Evolutionary conservation across 306 rosid species (phyloP).

Genomic region (Prunus fruticosa): DNA sequence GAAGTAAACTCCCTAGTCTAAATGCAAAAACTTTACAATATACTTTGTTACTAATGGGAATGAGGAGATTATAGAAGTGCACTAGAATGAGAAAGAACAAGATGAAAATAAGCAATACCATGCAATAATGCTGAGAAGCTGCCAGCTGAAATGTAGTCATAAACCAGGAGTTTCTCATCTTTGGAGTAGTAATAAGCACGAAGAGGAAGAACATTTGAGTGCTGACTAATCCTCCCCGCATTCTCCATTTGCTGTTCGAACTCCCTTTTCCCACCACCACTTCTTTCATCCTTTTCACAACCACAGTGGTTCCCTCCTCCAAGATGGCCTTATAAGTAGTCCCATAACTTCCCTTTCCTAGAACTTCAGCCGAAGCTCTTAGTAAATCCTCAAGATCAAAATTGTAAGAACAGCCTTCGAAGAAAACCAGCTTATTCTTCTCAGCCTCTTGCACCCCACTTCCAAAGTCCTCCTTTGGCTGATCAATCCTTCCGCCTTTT

Average conservation of each 20-base stretch:
- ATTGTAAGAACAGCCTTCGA: conserved; percentile 52
- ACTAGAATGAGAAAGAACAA: not conserved
- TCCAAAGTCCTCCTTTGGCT: conserved; percentile 62
- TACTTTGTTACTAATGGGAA: not conserved
- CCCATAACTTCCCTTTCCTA: conserved; percentile 81
- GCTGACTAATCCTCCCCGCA: conserved; percentile 53
- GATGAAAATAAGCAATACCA: conserved; percentile 39
- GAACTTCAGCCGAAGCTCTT: conserved; percentile 83
- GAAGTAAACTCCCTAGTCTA: not conserved
- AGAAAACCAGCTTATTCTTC: conserved; percentile 62
- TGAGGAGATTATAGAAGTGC: not conserved
- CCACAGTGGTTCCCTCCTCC: conserved; percentile 71
- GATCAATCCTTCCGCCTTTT: conserved; percentile 43
- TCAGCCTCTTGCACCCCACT: conserved; percentile 80
- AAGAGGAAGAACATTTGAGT: conserved; percentile 57
- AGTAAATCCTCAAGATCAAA: conserved; percentile 81
- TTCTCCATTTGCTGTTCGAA: conserved; percentile 78
- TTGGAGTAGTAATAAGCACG: conserved; percentile 78
- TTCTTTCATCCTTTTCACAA: conserved; percentile 73
- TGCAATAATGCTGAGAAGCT: conserved; percentile 64
- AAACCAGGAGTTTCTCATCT: conserved; percentile 73
- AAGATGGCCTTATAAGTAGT: conserved; percentile 77
- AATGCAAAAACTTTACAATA: not conserved
- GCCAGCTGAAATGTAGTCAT: conserved; percentile 51
- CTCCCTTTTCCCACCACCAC: conserved; percentile 56